These are phyloP conservation scores for Solanum medicagineum DNA, from an alignment of 257 asterid genomes.

Conservation along the genomic window DNA sequence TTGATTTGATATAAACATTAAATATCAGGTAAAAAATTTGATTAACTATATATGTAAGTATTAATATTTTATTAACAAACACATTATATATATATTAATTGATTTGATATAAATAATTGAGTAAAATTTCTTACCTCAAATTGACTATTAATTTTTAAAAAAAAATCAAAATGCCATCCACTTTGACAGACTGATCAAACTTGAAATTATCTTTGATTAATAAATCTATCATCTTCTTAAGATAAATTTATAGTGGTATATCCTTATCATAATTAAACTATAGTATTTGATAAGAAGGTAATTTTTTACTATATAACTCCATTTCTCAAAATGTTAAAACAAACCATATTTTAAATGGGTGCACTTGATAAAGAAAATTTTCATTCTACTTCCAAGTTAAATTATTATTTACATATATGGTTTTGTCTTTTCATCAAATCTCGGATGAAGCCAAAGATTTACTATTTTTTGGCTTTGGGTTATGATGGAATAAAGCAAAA, in stretches of 20 bases:
- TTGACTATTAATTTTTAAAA: background rate
- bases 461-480: too few relatives aligned
- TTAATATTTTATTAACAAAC: too few relatives aligned
- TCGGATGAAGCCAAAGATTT: too few relatives aligned
- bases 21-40: too few relatives aligned
- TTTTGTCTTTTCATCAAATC: background rate
- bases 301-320: background rate
- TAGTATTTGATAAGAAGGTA: background rate
- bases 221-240: background rate
- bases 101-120: background rate
- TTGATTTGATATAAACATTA: too few relatives aligned
- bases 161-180: background rate
- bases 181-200: background rate
- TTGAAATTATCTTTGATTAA: background rate
- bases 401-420: background rate
- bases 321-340: background rate
- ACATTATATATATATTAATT: background rate
- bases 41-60: background rate
- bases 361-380: background rate
- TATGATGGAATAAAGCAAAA: too few relatives aligned
- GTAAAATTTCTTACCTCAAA: background rate
- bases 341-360: background rate
- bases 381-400: background rate
- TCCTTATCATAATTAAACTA: background rate
- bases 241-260: background rate